Evolutionary conservation across 352 stramenopile species (phyloP).

Genomic region (Pythium aristosporum): DNA sequence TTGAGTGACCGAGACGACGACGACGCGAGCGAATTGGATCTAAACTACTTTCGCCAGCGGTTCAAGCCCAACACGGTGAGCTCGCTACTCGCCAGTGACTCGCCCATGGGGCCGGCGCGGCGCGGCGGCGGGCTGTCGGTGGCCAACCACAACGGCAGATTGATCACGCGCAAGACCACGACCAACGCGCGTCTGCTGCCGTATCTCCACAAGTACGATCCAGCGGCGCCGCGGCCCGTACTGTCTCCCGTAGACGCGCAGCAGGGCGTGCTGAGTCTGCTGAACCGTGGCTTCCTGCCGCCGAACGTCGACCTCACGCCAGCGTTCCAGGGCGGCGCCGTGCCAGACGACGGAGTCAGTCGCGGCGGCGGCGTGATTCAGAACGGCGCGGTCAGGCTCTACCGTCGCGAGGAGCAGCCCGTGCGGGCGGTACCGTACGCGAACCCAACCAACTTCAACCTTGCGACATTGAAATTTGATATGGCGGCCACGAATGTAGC

Average conservation of each 20-base stretch:
- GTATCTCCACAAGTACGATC: slow-evolving; percentile 69
- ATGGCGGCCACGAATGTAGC: slow-evolving; percentile 26
- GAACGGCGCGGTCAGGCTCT: slow-evolving; percentile 47
- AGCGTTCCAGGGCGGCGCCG: slow-evolving; percentile 38
- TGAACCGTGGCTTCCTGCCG: slow-evolving; percentile 73
- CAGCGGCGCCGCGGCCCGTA: slow-evolving; percentile 46
- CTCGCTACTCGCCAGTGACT: background rate
- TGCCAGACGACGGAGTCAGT: too few species aligned
- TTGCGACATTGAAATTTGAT: slow-evolving; percentile 80
- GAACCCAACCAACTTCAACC: slow-evolving; percentile 68
- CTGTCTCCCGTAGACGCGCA: slow-evolving; percentile 59
- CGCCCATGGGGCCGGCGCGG: slow-evolving; percentile 1
- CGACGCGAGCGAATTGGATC: slow-evolving; percentile 11
- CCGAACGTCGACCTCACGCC: slow-evolving; percentile 58
- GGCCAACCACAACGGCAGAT: slow-evolving; percentile 11
- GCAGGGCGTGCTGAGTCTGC: slow-evolving; percentile 60
- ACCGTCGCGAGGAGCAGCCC: slow-evolving; percentile 57
- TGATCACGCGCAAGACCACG: slow-evolving; percentile 65
- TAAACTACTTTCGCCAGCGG: slow-evolving; percentile 26
- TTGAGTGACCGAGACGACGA: background rate
- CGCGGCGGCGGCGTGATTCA: slow-evolving; percentile 52
- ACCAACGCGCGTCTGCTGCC: slow-evolving; percentile 56
- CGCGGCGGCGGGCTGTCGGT: slow-evolving; percentile 20
- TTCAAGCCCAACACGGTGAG: slow-evolving; percentile 15
- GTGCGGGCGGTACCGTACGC: slow-evolving; percentile 49